phyloP scores from a whole-genome alignment of 805 yeast genomes.

The Hanseniaspora thailandica region DNA sequence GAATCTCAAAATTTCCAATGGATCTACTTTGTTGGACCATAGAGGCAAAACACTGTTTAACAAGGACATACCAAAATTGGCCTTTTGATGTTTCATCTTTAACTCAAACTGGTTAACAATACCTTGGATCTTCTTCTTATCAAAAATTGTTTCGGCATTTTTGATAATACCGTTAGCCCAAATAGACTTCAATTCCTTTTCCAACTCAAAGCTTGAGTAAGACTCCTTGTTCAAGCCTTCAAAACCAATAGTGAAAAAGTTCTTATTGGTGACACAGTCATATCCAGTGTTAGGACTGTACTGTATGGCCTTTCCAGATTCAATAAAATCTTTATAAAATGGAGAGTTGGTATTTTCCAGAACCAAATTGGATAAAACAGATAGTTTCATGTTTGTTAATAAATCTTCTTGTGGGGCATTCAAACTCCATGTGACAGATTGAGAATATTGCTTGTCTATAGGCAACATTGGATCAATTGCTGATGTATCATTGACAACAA shows the following conservation, averaged over 20 bases:
- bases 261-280: conserved; percentile 65
- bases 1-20: conserved; percentile 55
- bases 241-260: conserved; percentile 73
- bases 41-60: conserved; percentile 66
- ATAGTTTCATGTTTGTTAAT: conserved; percentile 61
- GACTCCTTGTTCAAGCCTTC: conserved; percentile 55
- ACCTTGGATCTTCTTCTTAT: conserved; percentile 52
- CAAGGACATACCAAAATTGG: conserved; percentile 77
- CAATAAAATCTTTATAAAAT: conserved; percentile 74
- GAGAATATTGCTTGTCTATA: conserved; percentile 55
- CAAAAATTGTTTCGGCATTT: conserved; percentile 30
- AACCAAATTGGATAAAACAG: conserved; percentile 55
- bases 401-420: conserved; percentile 56
- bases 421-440: conserved; percentile 79
- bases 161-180: conserved; percentile 14
- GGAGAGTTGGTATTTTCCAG: conserved; percentile 91
- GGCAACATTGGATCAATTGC: conserved; percentile 74
- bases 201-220: conserved; percentile 36
- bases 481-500: conserved; percentile 41
- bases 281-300: conserved; percentile 79
- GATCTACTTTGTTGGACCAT: conserved; percentile 76
- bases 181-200: conserved; percentile 35
- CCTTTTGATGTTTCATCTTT: conserved; percentile 69
- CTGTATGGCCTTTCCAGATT: conserved; percentile 73
- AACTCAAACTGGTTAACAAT: conserved; percentile 80